Evolutionary conservation across 441 rosid genomes (phyloP), one percentile per base, ranked within the genome.

Genomic region (Pelargonium myrrhifolium): DNA sequence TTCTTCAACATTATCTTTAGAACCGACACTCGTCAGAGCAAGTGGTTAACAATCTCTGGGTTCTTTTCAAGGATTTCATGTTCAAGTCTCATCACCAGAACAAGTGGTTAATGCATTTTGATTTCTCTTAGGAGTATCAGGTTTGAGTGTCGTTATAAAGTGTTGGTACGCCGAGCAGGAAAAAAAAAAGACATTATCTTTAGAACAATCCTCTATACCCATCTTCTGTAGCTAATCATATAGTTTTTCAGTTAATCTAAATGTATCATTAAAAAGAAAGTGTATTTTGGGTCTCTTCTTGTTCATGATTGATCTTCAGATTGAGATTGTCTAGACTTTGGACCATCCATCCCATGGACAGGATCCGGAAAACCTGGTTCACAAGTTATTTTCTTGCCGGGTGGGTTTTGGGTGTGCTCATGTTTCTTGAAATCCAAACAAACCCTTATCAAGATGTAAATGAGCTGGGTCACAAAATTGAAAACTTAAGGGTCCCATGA

Each of bases 281-380:
- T 49, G 18, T 49, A 49, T 11, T 49, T n/a, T n/a, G 55, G 55
- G 55, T 49, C 55, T 49, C 1, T 39, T 49, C 18, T 49, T 24
- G 26, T 24, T 24, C 26, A 24, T 24, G 26, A 24, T 24, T 24
- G 26, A 24, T 24, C 26, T 24, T 24, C n/a, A n/a, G n/a, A n/a
- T n/a, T n/a, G 26, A 24, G 26, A 24, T 24, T 24, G 26, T 82
- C 62, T 76, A 69, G 80, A 73, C 81, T 77, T 83, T 75, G 88
- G 86, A 79, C n/a, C n/a, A n/a, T n/a, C n/a, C n/a, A n/a, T 86
- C 82, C 84, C 84, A 71, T 76, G 81, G 90, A 86, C 95, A 86
- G 82, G 94, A 90, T 90, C 93, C 97, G 82, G 11, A 68, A 72
- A 83, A 82, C 81, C 83, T 88, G 93, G 87, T 74, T 77, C 68